Evolutionary conservation across 164 flowering plant genomes (phyloP).

Genomic region (Aristolochia contorta): DNA sequence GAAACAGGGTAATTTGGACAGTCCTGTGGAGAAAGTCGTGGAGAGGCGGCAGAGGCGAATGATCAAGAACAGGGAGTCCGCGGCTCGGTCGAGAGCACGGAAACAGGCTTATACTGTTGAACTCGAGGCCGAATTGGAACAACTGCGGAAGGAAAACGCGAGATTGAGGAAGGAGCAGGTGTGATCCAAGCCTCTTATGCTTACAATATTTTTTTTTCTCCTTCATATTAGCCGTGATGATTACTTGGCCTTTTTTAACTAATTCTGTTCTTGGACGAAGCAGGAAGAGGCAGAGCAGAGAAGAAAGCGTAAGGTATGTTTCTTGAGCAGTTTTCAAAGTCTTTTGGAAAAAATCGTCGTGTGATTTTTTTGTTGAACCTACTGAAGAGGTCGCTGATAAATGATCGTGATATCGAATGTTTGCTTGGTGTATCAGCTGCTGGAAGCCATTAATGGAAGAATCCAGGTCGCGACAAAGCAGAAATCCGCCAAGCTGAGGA

Average conservation of each 20-base stretch:
- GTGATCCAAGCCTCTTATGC: not conserved
- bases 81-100: constrained; percentile 89
- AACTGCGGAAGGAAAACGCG: constrained; percentile 27
- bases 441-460: not conserved
- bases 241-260: not conserved
- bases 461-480: not conserved
- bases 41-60: constrained; percentile 89
- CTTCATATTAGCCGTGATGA: not conserved
- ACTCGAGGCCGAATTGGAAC: constrained; percentile 32
- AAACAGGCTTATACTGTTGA: constrained; percentile 62
- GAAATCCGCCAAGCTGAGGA: not conserved
- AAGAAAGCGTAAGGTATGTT: not conserved
- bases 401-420: not conserved
- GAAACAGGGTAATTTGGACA: constrained; percentile 26
- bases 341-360: too few species aligned
- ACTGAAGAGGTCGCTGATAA: too few species aligned
- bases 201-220: not conserved
- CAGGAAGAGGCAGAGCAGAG: not conserved
- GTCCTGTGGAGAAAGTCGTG: constrained; percentile 86
- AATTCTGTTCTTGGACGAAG: not conserved
- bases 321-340: too few species aligned
- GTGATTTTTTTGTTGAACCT: too few species aligned
- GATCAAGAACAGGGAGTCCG: constrained; percentile 97
- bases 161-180: constrained; percentile 15
- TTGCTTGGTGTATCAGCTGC: not conserved